phyloP scores from a whole-genome alignment of 148 eudicot species.

The Rhododendron kiyosumense region DNA sequence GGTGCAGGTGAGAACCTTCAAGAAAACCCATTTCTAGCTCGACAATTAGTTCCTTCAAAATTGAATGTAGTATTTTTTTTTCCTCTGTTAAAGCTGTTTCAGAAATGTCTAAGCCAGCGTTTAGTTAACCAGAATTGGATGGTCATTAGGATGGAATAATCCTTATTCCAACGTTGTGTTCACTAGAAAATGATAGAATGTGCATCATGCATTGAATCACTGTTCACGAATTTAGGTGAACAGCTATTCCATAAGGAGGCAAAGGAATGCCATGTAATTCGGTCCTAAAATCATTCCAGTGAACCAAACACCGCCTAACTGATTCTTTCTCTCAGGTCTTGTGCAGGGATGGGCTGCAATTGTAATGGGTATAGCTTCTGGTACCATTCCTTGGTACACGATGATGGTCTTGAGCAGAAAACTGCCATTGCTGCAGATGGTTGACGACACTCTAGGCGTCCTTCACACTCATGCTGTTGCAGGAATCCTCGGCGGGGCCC shows the following conservation, averaged over 20 bases:
- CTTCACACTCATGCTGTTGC: conserved; percentile 25
- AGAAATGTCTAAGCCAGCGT: not conserved
- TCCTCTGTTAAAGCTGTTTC: not conserved
- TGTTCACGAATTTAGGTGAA: not conserved
- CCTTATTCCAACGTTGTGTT: not conserved
- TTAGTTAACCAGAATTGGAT: not conserved
- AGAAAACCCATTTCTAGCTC: not conserved
- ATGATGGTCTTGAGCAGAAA: conserved; percentile 24
- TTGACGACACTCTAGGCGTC: conserved; percentile 27
- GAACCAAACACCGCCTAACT: not conserved
- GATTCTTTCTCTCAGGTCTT: conserved; percentile 1
- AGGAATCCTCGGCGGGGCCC: conserved; percentile 19
- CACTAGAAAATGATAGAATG: not conserved
- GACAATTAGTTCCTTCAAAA: not conserved
- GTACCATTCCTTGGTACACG: conserved; percentile 23
- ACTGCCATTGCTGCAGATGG: conserved; percentile 1
- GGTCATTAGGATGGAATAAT: not conserved
- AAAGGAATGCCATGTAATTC: not conserved
- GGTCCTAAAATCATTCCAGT: not conserved
- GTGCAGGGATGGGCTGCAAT: conserved; percentile 24
- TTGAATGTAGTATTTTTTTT: not conserved
- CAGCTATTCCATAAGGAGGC: not conserved
- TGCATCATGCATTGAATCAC: not conserved
- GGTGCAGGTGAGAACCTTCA: conserved; percentile 17
- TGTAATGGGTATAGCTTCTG: conserved; percentile 20